Percentiles rank a stretch among this genome's conserved stretches.
Conservation (phyloP, 2,329 filamentous ascomycete species). For the Xylariaceae sp. region DNA sequence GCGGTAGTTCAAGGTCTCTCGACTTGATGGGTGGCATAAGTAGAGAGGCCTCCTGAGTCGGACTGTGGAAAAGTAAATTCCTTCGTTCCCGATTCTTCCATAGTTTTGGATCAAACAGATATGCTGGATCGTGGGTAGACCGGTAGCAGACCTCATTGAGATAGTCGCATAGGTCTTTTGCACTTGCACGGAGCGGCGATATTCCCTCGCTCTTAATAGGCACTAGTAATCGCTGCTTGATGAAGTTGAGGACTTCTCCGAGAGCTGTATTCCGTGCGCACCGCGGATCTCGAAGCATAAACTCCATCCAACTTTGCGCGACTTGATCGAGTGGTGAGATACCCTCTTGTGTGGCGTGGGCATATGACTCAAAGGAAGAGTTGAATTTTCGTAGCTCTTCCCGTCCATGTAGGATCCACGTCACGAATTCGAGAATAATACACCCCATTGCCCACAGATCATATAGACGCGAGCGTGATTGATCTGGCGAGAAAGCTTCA, state of each 20-base stretch:
- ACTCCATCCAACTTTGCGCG: background rate
- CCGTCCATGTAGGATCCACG: background rate
- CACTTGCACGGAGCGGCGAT: background rate
- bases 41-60: no score
- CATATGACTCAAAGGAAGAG: background rate
- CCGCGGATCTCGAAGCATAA: background rate
- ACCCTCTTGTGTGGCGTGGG: background rate
- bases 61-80: background rate
- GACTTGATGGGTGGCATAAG: no score
- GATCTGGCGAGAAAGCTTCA: background rate
- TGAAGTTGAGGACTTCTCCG: background rate
- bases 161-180: background rate
- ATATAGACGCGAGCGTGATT: conserved; percentile 2
- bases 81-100: background rate
- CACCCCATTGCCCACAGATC: background rate
- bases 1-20: background rate
- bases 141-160: background rate
- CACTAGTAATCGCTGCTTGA: background rate
- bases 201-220: background rate
- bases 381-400: background rate
- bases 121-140: background rate
- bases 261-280: conserved; percentile 5
- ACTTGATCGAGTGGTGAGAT: background rate
- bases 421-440: background rate
- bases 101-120: background rate